Conservation (phyloP, 306 rosid species). For the Betula pendula region DNA sequence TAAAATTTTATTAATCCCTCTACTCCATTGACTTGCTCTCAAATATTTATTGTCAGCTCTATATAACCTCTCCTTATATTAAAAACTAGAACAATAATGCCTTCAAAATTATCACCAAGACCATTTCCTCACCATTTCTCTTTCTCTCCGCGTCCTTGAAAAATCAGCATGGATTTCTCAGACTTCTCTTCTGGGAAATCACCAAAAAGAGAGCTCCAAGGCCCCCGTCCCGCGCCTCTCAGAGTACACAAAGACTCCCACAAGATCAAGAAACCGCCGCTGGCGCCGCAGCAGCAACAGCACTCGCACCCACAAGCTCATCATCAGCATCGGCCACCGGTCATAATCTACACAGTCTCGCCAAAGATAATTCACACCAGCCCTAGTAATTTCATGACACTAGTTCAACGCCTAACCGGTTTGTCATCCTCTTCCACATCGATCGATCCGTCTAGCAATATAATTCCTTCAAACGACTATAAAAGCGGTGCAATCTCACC, state of each 20-base stretch:
- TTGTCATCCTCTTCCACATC: constrained; percentile 25
- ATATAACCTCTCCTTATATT: constrained; percentile 12
- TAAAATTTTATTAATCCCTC: constrained; percentile 26
- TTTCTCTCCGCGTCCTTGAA: too few species aligned
- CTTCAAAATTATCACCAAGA: constrained; percentile 14
- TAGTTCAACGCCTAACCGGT: constrained; percentile 88
- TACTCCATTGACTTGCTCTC: constrained; percentile 47
- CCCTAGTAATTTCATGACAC: constrained; percentile 72
- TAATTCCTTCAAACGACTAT: not conserved
- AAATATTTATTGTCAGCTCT: constrained; percentile 26
- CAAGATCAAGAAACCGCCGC: constrained; percentile 71
- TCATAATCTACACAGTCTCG: constrained; percentile 78
- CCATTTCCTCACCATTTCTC: not conserved
- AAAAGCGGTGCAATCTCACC: constrained; percentile 39
- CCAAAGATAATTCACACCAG: constrained; percentile 81
- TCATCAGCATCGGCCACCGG: constrained; percentile 56
- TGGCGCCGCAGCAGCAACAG: constrained; percentile 46
- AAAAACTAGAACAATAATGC: constrained; percentile 1
- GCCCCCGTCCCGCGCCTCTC: constrained; percentile 76
- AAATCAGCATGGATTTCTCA: constrained; percentile 37
- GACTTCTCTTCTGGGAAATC: constrained; percentile 45
- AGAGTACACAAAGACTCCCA: constrained; percentile 68
- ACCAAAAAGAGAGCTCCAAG: constrained; percentile 73
- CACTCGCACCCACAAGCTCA: constrained; percentile 28
- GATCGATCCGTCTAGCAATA: constrained; percentile 6